Evolutionary conservation across 202 grass and related monocot species (phyloP), one percentile per base, ranked within the genome.

Genomic region (Miscanthus sacchariflorus): DNA sequence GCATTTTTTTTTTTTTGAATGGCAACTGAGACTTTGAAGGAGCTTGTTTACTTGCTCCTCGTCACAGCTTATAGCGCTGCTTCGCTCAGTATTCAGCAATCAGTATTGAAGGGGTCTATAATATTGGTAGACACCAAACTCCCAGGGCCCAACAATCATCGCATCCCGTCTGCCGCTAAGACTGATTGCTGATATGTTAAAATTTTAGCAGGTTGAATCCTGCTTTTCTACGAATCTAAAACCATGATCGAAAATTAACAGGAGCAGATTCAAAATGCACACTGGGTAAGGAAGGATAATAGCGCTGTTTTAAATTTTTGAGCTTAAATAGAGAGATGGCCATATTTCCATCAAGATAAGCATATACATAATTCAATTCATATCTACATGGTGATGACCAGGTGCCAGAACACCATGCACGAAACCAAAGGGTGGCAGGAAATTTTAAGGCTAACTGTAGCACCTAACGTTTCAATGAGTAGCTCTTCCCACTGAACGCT

Each of bases 381-480:
- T 78, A 79, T 39, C 38, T 39, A 39, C 68, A 74, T 68, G 54
- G 17, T 24, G 7, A 69, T 74, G 84, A 21, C 38, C 5, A 39
- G 38, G 38, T 39, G 38, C 38, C 38, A 39, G 38, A 39, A 39
- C 38, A 39, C 38, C 38, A 64, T 64, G 23, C 9, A 12, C n/a
- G 9, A 25, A 12, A 11, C 2, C 21, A 24, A 25, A 64, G n/a
- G 7, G 23, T 64, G 25, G 54, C 54, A 2, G 19, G 18, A 18
- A 2, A 56, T 83, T 66, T 44, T 3, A 72, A 64, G 9, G 65
- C 3, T n/a, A n/a, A 21, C 38, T 39, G 33, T 82, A 78, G 46
- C 92, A 73, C 61, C 86, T 95, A 93, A 63, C 83, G 87, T 86
- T 90, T 96, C 83, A 96, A 95, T 28, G 94, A 95, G 85, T 94